Conservation (phyloP, 805 yeast species). For the Helenozyma rhizophorensis region DNA sequence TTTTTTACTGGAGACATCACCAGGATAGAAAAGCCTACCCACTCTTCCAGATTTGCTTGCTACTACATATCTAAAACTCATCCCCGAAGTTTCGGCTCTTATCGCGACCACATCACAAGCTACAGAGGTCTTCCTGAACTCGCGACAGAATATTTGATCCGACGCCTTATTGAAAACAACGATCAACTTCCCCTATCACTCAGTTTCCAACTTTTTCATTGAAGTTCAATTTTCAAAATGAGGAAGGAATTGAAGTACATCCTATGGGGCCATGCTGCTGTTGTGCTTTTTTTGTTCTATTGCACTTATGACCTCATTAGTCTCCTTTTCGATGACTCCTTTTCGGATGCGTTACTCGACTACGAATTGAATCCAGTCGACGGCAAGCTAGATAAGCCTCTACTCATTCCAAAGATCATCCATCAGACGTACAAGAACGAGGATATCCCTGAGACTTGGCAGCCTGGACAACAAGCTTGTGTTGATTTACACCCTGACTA, state of each 20-base stretch:
- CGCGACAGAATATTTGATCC: too few species aligned
- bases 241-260: slow-evolving; percentile 63
- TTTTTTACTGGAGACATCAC: too few species aligned
- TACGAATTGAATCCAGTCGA: slow-evolving; percentile 57
- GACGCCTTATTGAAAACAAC: too few species aligned
- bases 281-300: slow-evolving; percentile 53
- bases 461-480: slow-evolving; percentile 70
- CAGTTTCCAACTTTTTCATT: too few species aligned
- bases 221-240: slow-evolving; percentile 38
- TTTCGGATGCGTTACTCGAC: slow-evolving; percentile 57
- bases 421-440: slow-evolving; percentile 88
- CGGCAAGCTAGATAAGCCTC: slow-evolving; percentile 41
- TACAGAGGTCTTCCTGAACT: too few species aligned
- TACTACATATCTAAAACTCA: too few species aligned
- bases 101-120: too few species aligned
- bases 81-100: too few species aligned
- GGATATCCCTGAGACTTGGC: slow-evolving; percentile 79
- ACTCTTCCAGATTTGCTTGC: too few species aligned
- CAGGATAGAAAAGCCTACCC: too few species aligned
- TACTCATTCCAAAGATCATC: slow-evolving; percentile 79
- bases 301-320: slow-evolving; percentile 69
- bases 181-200: too few species aligned
- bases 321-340: slow-evolving; percentile 67
- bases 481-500: slow-evolving; percentile 81
- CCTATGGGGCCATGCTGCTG: slow-evolving; percentile 53